Conservation (phyloP, 164 flowering plant genomes). For the Magnolia kwangsiensis region DNA sequence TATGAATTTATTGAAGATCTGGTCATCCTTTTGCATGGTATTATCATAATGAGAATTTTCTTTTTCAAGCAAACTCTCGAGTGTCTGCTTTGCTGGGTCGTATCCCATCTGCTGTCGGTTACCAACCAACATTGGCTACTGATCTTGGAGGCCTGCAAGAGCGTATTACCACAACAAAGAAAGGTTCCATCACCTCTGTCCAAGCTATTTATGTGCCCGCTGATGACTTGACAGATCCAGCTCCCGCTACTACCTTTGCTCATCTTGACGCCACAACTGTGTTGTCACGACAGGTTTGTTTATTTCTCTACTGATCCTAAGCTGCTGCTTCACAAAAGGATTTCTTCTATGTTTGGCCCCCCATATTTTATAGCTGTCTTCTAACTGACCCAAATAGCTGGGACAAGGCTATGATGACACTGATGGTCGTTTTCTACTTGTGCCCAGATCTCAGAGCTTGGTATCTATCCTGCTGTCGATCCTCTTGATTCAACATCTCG, state of each 20-base stretch:
- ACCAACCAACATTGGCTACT: conserved; percentile 92
- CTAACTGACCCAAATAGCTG: not conserved
- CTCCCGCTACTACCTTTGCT: conserved; percentile 98
- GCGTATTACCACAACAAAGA: conserved; percentile 94
- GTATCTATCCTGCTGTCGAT: conserved; percentile 64
- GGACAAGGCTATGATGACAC: not conserved
- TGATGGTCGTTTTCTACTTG: not conserved
- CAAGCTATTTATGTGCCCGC: conserved; percentile 99
- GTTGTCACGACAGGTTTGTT: conserved; percentile 77
- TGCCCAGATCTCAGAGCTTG: conserved; percentile 93
- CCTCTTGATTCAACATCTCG: conserved; percentile 89
- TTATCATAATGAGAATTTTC: not conserved
- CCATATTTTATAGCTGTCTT: conserved; percentile 4
- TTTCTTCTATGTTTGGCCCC: not conserved
- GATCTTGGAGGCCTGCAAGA: conserved; percentile 98
- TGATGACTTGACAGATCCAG: conserved; percentile 99
- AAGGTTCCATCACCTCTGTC: conserved; percentile 93
- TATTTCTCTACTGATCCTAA: not conserved
- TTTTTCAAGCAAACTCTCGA: conserved; percentile 83
- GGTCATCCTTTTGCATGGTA: not conserved
- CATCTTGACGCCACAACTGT: conserved; percentile 99
- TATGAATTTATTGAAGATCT: not conserved
- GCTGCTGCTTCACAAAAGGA: not conserved
- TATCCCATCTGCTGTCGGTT: conserved; percentile 99
- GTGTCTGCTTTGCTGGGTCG: conserved; percentile 99